Conservation (phyloP, 225 moss, liverwort and hornwort genomes). For the Sphagnum tenellum region DNA sequence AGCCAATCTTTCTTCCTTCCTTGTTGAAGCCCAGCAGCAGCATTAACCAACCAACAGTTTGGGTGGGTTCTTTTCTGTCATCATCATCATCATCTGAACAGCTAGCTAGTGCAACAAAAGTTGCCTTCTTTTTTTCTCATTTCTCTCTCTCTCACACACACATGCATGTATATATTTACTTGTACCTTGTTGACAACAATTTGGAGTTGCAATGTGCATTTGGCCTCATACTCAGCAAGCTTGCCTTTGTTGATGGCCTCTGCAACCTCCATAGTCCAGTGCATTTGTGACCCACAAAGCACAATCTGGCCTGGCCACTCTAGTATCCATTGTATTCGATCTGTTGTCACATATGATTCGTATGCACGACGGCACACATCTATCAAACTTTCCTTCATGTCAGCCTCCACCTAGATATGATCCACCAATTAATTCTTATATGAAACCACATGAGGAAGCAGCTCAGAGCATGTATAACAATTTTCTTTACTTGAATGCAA, state of each 20-base stretch:
- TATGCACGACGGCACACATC: conserved; percentile 46
- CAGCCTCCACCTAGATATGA: conserved; percentile 46
- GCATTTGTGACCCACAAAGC: conserved; percentile 60
- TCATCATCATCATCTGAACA: too few species aligned
- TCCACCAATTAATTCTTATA: too few species aligned
- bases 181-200: conserved; percentile 54
- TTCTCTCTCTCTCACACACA: too few species aligned
- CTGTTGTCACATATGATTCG: conserved; percentile 41
- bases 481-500: too few species aligned
- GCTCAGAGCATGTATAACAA: too few species aligned
- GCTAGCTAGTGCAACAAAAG: too few species aligned
- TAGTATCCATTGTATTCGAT: conserved; percentile 41
- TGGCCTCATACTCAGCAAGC: conserved; percentile 41
- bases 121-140: too few species aligned
- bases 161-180: neutral
- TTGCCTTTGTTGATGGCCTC: conserved; percentile 51
- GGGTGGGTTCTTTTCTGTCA: too few species aligned
- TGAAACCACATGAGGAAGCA: too few species aligned
- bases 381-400: conserved; percentile 61
- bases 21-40: too few species aligned
- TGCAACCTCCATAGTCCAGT: conserved; percentile 55
- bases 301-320: conserved; percentile 71
- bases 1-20: too few species aligned
- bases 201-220: conserved; percentile 43
- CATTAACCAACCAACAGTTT: too few species aligned